phyloP scores from a whole-genome alignment of 305 asterid genomes.

The Euphrasia arctica region DNA sequence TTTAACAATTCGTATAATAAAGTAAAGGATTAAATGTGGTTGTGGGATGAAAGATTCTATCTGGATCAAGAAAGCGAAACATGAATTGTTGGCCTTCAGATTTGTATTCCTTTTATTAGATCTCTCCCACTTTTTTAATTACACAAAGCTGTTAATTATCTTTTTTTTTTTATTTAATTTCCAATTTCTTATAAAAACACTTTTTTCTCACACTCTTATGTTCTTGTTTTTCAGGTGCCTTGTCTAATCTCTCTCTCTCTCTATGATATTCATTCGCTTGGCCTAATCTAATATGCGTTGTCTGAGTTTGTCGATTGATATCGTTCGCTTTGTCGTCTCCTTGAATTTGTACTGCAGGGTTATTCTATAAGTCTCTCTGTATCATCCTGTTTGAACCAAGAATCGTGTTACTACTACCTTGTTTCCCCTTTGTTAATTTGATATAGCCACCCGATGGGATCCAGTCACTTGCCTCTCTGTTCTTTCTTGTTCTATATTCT shows the following conservation, averaged over 20 bases:
- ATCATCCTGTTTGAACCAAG: not conserved
- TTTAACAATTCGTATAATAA: not conserved
- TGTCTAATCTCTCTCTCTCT: not conserved
- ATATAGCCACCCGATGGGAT: conserved; percentile 39
- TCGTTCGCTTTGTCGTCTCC: conserved; percentile 46
- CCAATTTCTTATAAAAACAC: not conserved
- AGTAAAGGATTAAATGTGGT: conserved; percentile 11
- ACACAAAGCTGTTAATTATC: not conserved
- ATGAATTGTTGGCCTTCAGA: conserved; percentile 30
- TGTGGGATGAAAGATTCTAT: conserved; percentile 29
- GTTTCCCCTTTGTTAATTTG: not conserved
- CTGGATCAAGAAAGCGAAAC: conserved; percentile 41
- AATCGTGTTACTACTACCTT: not conserved
- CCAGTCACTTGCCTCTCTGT: conserved; percentile 47
- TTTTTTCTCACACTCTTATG: conserved; percentile 7
- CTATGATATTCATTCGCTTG: conserved; percentile 14
- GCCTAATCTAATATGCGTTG: conserved; percentile 48
- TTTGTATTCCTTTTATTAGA: conserved; percentile 21
- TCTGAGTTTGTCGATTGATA: conserved; percentile 62
- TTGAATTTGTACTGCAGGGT: conserved; percentile 85
- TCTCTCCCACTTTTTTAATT: conserved; percentile 24
- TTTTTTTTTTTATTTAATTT: not conserved
- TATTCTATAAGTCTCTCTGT: conserved; percentile 52
- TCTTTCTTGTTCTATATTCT: conserved; percentile 51
- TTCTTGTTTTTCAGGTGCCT: conserved; percentile 36